Base-by-base conservation (phyloP, 2,329 filamentous ascomycete species). In the Furcasterigmium furcatum region DNA sequence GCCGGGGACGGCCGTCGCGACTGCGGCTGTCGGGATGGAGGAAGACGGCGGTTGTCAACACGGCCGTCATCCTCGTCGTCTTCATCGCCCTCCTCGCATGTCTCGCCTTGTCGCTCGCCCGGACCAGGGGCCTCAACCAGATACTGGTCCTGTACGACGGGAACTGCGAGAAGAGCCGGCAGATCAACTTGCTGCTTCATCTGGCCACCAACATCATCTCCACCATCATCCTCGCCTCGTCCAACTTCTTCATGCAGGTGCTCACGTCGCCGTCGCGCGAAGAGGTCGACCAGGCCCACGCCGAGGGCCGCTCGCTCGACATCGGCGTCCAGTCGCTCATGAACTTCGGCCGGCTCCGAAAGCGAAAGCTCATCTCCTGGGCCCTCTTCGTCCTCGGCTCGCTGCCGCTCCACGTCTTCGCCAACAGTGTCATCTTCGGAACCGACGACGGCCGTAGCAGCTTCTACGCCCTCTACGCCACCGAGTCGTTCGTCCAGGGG, bases 121-220 rank as follows among this genome's bases (percentile, higher is more conserved):
- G 29, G 5, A 7, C 29, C 13, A n/a, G 29, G 5, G 29, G 5
- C 29, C 29, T 32, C 10, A 32, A 6, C 5, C 29, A n/a, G 12
- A n/a, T 32, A 10, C 29, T 32, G 12, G 12, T 35, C 2, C 47
- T 57, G 19, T 49, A 41, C 44, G 9, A 39, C 5, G 53, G 52
- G 4, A 44, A 42, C 38, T 57, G 55, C 44, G 39, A 36, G 19
- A 44, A n/a, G 18, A 32, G 29, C 29, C 13, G 12, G 12, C 29
- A 32, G 29, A 32, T 52, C 25, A 55, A 59, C 46, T 38, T 58
- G 1, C 49, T 52, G 25, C 46, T 73, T 1, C 74, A 79, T 55
- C 52, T 78, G 21, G 46, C 67, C 3, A 70, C 80, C 54, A 79
- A 79, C 56, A 46, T 64, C 1, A n/a, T 45, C 12, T 41, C 43